phyloP scores from a whole-genome alignment of 2,329 filamentous ascomycete species.

The Cryphonectria nitschkei region DNA sequence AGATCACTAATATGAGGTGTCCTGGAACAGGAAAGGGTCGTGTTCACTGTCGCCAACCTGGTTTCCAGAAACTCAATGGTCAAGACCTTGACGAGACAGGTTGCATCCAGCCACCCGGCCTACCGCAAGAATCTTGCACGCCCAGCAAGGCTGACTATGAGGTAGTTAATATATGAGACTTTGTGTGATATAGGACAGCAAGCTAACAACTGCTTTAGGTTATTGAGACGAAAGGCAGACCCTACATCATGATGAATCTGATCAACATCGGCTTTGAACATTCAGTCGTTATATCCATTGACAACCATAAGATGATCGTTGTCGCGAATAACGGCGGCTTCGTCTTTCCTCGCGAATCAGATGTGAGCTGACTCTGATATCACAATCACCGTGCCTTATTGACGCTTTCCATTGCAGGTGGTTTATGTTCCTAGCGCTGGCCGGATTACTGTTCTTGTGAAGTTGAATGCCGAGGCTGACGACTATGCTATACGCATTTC shows the following conservation, averaged over 20 bases:
- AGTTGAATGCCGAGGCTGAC: conserved; percentile 27
- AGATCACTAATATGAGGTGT: background rate
- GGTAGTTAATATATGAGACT: background rate
- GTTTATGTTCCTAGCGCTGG: conserved; percentile 32
- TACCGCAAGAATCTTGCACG: conserved; percentile 15
- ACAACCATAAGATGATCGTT: conserved; percentile 33
- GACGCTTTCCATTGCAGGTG: background rate
- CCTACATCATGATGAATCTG: conserved; percentile 31
- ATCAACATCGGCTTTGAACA: conserved; percentile 32
- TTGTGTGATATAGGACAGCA: background rate
- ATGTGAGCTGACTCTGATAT: background rate
- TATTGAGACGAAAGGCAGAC: conserved; percentile 28
- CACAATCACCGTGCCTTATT: background rate
- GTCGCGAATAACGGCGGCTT: conserved; percentile 35
- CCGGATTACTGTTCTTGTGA: conserved; percentile 32
- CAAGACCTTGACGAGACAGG: conserved; percentile 26
- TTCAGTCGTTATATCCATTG: conserved; percentile 29
- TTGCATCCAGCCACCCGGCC: conserved; percentile 23
- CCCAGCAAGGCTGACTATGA: conserved; percentile 21
- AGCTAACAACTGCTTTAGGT: conserved; percentile 17
- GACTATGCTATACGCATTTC: conserved; percentile 33
- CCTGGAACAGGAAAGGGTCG: conserved; percentile 32
- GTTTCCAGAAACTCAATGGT: conserved; percentile 26
- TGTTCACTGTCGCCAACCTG: conserved; percentile 31
- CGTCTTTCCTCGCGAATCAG: conserved; percentile 26